Conservation (phyloP, 1,284 basidiomycete genomes). For the Ganoderma lucidum region DNA sequence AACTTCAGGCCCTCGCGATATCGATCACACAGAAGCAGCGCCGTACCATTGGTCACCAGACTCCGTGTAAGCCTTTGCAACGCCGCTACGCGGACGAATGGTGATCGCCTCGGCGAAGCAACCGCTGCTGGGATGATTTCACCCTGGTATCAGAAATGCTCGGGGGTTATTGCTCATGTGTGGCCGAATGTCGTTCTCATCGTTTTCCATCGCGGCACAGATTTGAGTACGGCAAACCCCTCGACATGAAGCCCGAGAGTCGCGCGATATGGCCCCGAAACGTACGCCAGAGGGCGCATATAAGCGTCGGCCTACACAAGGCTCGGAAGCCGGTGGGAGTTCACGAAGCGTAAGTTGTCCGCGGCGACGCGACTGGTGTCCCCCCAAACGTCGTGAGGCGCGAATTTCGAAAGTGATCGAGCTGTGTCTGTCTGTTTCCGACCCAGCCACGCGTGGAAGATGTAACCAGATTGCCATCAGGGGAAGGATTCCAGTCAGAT, state of each 20-base stretch:
- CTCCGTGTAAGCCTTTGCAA: background rate
- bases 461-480: slow-evolving; percentile 31
- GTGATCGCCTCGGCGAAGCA: background rate
- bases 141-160: slow-evolving; percentile 25
- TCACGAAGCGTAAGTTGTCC: background rate
- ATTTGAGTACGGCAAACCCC: slow-evolving; percentile 10
- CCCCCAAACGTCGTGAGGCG: slow-evolving; percentile 5
- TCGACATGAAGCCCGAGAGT: background rate
- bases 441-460: slow-evolving; percentile 19
- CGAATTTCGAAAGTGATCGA: background rate
- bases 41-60: background rate
- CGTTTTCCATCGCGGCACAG: slow-evolving; percentile 15
- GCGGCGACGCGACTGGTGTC: background rate
- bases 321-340: slow-evolving; percentile 11
- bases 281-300: background rate
- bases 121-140: background rate
- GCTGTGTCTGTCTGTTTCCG: slow-evolving; percentile 25
- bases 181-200: slow-evolving; percentile 15
- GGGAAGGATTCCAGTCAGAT: slow-evolving; percentile 32
- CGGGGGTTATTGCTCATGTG: slow-evolving; percentile 24
- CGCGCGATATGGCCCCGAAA: background rate
- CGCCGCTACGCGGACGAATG: background rate
- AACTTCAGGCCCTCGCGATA: background rate
- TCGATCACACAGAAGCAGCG: background rate
- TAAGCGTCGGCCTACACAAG: background rate